Evolutionary conservation across 2,329 filamentous ascomycete species (phyloP).

Genomic region (Botrytis galanthina): DNA sequence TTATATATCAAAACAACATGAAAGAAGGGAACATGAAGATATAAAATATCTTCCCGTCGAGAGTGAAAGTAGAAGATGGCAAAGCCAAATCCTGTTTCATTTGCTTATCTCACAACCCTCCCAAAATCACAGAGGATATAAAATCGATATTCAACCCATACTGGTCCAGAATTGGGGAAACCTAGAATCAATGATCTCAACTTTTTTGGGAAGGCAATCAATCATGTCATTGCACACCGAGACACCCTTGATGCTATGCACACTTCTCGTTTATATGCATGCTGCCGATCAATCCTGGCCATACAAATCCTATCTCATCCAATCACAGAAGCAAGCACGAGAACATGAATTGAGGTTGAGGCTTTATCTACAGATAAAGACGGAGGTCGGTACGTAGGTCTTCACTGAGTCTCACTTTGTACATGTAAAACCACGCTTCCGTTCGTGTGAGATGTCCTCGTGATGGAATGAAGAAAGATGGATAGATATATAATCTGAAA

Average conservation of each 20-base stretch:
- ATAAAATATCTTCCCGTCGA: neutral
- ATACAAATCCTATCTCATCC: neutral
- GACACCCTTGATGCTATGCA: constrained; percentile 9
- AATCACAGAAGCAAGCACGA: neutral
- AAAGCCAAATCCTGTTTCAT: neutral
- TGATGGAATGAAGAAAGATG: constrained; percentile 17
- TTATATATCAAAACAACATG: neutral
- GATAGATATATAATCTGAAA: neutral
- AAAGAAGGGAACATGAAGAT: neutral
- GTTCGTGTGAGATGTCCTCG: constrained; percentile 12
- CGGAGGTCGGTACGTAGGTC: neutral
- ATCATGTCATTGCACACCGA: neutral
- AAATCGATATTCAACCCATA: neutral
- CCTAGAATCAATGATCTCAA: constrained; percentile 6
- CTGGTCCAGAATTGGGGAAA: constrained; percentile 9
- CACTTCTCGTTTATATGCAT: constrained; percentile 18
- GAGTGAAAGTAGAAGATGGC: neutral
- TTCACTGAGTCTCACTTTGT: neutral
- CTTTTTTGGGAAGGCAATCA: constrained; percentile 14
- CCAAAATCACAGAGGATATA: neutral
- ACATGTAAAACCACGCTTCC: neutral
- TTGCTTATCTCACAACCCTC: neutral
- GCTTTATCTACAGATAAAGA: neutral
- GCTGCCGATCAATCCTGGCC: constrained; percentile 15
- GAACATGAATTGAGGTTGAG: constrained; percentile 7